Evolutionary conservation across 1,139 yeast genomes (phyloP).

Genomic region (Geotrichum candidum): DNA sequence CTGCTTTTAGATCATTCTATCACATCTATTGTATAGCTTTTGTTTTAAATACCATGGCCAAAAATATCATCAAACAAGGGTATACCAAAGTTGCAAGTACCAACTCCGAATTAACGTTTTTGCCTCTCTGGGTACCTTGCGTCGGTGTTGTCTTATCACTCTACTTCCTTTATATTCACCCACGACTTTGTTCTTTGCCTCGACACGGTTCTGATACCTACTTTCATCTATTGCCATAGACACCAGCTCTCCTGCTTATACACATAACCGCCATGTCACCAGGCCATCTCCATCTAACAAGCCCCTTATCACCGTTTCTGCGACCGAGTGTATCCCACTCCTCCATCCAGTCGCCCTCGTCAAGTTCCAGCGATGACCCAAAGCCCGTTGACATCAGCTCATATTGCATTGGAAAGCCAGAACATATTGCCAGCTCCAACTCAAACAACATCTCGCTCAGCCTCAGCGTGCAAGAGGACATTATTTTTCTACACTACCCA

Average conservation of each 20-base stretch:
- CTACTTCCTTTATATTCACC: too few species aligned
- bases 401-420: slow-evolving; percentile 33
- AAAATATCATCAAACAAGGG: too few species aligned
- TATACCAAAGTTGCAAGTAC: too few species aligned
- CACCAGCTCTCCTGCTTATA: background rate
- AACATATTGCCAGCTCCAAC: slow-evolving; percentile 29
- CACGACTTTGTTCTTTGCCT: background rate
- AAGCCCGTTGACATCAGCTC: slow-evolving; percentile 21
- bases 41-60: too few species aligned
- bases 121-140: too few species aligned
- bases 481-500: slow-evolving; percentile 29
- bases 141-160: too few species aligned
- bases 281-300: background rate
- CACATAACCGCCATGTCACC: background rate
- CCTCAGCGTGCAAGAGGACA: slow-evolving; percentile 33
- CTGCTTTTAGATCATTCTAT: too few species aligned
- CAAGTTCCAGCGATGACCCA: background rate
- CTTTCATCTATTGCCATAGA: too few species aligned
- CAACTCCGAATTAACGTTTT: too few species aligned
- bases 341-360: background rate
- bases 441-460: slow-evolving; percentile 31
- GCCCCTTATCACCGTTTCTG: background rate
- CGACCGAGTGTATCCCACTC: background rate
- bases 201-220: background rate
- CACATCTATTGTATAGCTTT: too few species aligned